Conservation (phyloP, 768 basidiomycete species). For the Suillus weaverae region DNA sequence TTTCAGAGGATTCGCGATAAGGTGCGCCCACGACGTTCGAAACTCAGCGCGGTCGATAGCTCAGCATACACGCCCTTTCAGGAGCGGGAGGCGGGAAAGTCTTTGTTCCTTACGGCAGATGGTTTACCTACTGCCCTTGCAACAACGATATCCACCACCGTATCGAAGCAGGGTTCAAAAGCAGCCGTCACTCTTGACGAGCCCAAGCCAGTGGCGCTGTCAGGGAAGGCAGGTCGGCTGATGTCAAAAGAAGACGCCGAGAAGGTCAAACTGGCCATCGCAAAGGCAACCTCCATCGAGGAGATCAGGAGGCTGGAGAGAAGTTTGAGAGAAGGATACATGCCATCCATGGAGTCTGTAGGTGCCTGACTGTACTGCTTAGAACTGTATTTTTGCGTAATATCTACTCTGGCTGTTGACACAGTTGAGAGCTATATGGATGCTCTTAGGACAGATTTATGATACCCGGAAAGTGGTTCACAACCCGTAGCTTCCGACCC, state of each 20-base stretch:
- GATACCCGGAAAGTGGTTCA: not conserved
- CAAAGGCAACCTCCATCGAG: constrained; percentile 87
- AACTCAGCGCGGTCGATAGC: constrained; percentile 14
- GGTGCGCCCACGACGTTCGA: constrained; percentile 56
- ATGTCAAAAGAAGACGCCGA: constrained; percentile 93
- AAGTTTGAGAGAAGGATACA: constrained; percentile 79
- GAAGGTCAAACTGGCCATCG: constrained; percentile 83
- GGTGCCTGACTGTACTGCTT: constrained; percentile 56
- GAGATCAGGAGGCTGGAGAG: constrained; percentile 84
- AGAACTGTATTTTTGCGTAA: constrained; percentile 34
- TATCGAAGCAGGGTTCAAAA: constrained; percentile 68
- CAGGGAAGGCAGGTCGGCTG: constrained; percentile 77
- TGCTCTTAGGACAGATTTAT: not conserved
- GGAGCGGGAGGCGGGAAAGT: constrained; percentile 77
- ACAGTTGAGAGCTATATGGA: not conserved
- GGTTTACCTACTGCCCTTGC: constrained; percentile 78
- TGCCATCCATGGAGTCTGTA: constrained; percentile 75
- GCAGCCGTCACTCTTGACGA: constrained; percentile 69
- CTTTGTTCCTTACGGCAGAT: constrained; percentile 80
- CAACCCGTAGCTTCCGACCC: constrained; percentile 57
- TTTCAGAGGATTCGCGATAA: constrained; percentile 94
- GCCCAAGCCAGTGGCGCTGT: constrained; percentile 56
- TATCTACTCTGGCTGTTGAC: constrained; percentile 11
- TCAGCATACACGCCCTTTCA: constrained; percentile 38
- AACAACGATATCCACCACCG: constrained; percentile 70